phyloP scores from a whole-genome alignment of 805 yeast genomes.

The Lachancea mirantina region DNA sequence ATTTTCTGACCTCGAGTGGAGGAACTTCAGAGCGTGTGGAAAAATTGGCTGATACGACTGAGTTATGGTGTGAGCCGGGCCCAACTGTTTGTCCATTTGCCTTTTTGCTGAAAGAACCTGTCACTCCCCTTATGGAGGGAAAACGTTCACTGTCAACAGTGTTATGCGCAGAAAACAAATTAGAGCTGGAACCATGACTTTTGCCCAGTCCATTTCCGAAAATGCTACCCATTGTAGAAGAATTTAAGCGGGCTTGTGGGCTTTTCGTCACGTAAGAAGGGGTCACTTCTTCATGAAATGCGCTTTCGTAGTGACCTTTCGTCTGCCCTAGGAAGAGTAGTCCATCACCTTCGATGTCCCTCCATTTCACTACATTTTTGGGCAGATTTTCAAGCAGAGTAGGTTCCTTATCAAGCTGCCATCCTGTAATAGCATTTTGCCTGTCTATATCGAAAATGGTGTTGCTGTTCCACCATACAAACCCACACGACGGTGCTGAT shows the following conservation, averaged over 20 bases:
- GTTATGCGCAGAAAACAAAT: conserved; percentile 12
- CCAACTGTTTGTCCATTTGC: conserved; percentile 3
- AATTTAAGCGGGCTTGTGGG: conserved; percentile 8
- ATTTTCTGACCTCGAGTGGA: conserved; percentile 8
- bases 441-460: conserved; percentile 30
- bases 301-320: conserved; percentile 18
- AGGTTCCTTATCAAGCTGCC: conserved; percentile 29
- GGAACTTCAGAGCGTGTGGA: conserved; percentile 5
- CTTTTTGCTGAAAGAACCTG: conserved; percentile 17
- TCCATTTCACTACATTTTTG: conserved; percentile 26
- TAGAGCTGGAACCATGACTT: conserved; percentile 9
- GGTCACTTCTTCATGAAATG: neutral
- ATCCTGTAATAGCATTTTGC: conserved; percentile 27
- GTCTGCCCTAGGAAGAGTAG: conserved; percentile 25
- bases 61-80: conserved; percentile 10
- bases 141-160: conserved; percentile 1
- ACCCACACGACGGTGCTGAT: conserved; percentile 26
- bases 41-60: conserved; percentile 7
- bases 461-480: conserved; percentile 33
- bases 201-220: too few species aligned
- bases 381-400: conserved; percentile 26
- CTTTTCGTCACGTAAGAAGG: neutral
- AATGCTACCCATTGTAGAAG: conserved; percentile 6
- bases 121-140: conserved; percentile 10
- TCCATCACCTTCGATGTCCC: conserved; percentile 33